Evolutionary conservation across 2,329 filamentous ascomycete species (phyloP).

Genomic region (Microascus cirrosus): DNA sequence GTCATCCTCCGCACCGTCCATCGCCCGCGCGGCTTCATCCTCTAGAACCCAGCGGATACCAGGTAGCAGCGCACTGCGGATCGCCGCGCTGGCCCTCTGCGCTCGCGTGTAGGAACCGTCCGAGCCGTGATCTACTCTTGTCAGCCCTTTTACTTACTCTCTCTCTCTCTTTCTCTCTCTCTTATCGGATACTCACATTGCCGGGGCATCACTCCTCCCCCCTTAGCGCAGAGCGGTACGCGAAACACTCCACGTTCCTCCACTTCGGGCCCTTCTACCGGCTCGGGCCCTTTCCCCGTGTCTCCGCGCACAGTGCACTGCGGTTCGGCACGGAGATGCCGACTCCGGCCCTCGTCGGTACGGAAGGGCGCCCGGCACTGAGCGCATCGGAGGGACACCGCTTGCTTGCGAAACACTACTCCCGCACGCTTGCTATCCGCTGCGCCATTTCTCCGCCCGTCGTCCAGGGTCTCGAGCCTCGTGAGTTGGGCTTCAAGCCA

Average conservation of each 20-base stretch:
- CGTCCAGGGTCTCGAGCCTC: not conserved
- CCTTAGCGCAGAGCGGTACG: not conserved
- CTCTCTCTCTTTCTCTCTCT: no score
- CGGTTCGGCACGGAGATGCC: not conserved
- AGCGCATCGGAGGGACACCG: not conserved
- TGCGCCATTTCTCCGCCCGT: not conserved
- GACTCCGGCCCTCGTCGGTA: not conserved
- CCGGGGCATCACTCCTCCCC: no score
- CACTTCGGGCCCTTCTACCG: not conserved
- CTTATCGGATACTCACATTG: not conserved
- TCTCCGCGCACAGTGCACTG: not conserved
- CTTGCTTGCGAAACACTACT: not conserved
- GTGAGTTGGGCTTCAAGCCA: not conserved
- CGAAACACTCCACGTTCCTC: not conserved
- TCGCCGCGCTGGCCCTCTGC: not conserved
- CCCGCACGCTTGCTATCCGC: no score
- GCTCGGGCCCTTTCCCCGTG: no score
- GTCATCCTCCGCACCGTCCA: not conserved
- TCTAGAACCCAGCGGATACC: not conserved
- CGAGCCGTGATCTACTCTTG: not conserved
- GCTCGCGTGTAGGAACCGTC: not conserved
- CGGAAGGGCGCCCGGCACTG: not conserved
- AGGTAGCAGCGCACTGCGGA: not conserved
- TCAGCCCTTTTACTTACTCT: not conserved
- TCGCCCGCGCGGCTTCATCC: not conserved